Conservation (phyloP, 352 stramenopile genomes). For the Ochromonadaceae sp. region DNA sequence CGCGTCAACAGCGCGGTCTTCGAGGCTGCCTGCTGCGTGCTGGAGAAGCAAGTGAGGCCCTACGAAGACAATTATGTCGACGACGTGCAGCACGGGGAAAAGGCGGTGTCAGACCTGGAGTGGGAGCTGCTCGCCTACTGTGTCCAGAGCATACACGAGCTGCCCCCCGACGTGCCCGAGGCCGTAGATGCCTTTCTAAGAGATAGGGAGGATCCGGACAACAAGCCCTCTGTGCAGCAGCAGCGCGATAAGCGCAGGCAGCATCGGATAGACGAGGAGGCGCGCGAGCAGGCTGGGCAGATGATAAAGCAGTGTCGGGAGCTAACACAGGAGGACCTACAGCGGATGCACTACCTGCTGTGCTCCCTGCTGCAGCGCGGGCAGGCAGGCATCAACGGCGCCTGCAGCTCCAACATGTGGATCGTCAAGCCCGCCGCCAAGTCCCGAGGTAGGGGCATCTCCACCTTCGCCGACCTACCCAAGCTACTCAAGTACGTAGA, state of each 20-base stretch:
- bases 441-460: conserved; percentile 42
- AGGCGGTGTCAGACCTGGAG: neutral
- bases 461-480: conserved; percentile 59
- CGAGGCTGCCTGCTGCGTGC: neutral
- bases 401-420: conserved; percentile 54
- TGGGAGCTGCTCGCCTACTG: conserved; percentile 8
- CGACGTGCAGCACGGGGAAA: neutral
- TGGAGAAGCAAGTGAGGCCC: conserved; percentile 6
- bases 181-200: conserved; percentile 27
- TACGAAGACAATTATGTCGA: conserved; percentile 18
- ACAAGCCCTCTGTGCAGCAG: conserved; percentile 16
- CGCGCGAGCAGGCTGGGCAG: neutral
- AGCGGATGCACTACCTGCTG: too few relatives aligned
- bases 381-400: conserved; percentile 25
- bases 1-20: neutral
- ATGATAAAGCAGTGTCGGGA: neutral
- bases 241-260: neutral
- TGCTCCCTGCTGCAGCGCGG: too few relatives aligned
- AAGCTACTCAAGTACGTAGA: conserved; percentile 63
- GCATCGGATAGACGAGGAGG: neutral
- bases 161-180: conserved; percentile 1
- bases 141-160: neutral
- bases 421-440: conserved; percentile 67
- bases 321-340: too few relatives aligned
- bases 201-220: conserved; percentile 47